Evolutionary conservation across 257 asterid species (phyloP), one percentile per base, ranked within the genome.

Genomic region (Gentiana dahurica): DNA sequence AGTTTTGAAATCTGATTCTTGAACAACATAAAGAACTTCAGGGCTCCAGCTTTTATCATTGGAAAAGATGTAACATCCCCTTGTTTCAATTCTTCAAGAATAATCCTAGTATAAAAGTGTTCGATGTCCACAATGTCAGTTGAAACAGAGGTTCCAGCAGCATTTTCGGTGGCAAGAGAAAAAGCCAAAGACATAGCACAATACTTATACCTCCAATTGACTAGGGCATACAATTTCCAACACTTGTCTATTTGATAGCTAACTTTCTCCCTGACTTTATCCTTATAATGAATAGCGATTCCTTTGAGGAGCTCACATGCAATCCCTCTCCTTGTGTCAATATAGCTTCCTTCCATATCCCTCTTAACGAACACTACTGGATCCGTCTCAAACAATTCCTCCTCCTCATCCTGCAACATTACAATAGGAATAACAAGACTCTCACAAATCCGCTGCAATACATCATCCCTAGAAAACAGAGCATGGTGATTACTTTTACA

Each of bases 281-380:
- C 95, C 77, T 88, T 86, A 70, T 81, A 88, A 66, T 79, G 76
- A 65, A 54, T 53, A 52, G 91, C 95, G 68, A 92, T 85, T 46
- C 99, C 99, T 83, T 88, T 92, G 1, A 88, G 89, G 63, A 86
- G 99, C 69, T 92, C 99, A 71, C 97, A 92, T 36, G 95, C 91
- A 67, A 89, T 86, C 80, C 99, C 83, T 78, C 99, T 81, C 77
- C 97, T 73, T 2, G 97, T 92, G 77, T 86, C 99, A 33, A 83
- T 77, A 73, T 92, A 95, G 68, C 99, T 88, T 67, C 95, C 95
- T 77, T 88, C 95, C 97, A 92, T 85, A 69, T 92, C 99, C 78
- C 97, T 82, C 61, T 95, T 74, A 39, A 88, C 84, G 78, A 85
- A 92, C 73, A 85, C 97, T 54, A 92, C 79, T 74, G 71, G 84